Evolutionary conservation across 225 moss, liverwort and hornwort genomes (phyloP), one percentile per base, ranked within the genome.

Genomic region (Ulota crispa): DNA sequence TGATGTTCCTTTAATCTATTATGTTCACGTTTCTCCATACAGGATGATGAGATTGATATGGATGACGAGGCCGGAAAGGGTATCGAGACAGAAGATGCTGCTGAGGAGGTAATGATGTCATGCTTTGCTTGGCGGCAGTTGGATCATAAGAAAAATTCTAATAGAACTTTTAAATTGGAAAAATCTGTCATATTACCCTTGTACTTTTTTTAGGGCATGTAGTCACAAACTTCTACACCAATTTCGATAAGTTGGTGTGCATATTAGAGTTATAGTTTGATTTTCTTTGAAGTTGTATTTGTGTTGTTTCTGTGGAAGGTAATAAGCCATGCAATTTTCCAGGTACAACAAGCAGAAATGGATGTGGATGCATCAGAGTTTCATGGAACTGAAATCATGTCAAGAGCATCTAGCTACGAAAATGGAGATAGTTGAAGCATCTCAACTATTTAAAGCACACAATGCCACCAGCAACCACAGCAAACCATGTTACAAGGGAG

Each of bases 31-130:
- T 26, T 63, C 64, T 78, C 12, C 19, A 63, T 56, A 3, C 26
- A 91, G 91, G 91, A 91, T 59, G 89, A 89, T 73, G 89, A 89
- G 79, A 82, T 83, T 78, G 91, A 91, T 72, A 66, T 83, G 70
- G 88, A 91, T 43, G 89, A 89, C 60, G 91, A 89, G 64, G 68
- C 47, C 4, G 87, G 66, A 59, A 91, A 89, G 77, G 76, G 37
- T 69, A 27, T 37, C 7, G 91, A 89, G 69, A 21, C 87, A 77
- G 83, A 85, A 85, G 91, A 77, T 71, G 70, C 69, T 27, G 60
- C 64, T 47, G 89, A 85, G 54, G 91, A 91, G 91, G 91, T 91
- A 83, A 85, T 18, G 50, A 50, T 43, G 30, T 70, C 65, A 64
- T 79, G 32, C 70, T 71, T 59, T 66, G 57, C 64, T 21, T 26